Evolutionary conservation across 2,329 filamentous ascomycete genomes (phyloP).

Genomic region (Pyrenochaeta sp.): DNA sequence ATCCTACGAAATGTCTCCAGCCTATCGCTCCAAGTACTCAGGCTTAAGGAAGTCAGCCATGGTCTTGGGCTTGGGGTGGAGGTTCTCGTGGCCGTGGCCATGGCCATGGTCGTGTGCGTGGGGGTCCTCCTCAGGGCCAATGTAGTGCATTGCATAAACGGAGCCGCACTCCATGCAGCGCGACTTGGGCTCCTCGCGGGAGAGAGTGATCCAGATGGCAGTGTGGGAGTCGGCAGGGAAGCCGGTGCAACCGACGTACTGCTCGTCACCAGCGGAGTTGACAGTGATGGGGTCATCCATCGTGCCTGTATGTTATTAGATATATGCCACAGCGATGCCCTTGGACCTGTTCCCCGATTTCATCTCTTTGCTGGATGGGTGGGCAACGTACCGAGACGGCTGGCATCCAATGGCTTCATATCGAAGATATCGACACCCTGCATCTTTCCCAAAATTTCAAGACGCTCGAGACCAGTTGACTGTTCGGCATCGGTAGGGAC

Average conservation of each 20-base stretch:
- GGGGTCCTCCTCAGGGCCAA: slow-evolving; percentile 80
- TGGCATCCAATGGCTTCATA: slow-evolving; percentile 94
- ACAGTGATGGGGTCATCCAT: slow-evolving; percentile 86
- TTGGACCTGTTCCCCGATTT: background rate
- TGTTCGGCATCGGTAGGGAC: slow-evolving; percentile 95
- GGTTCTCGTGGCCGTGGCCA: slow-evolving; percentile 52
- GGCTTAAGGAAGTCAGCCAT: slow-evolving; percentile 96
- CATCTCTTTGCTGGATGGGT: background rate
- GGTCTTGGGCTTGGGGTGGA: slow-evolving; percentile 80
- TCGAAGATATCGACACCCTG: slow-evolving; percentile 98
- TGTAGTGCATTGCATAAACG: slow-evolving; percentile 97
- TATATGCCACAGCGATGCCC: slow-evolving; percentile 6
- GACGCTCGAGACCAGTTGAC: slow-evolving; percentile 94
- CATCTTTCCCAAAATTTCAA: slow-evolving; percentile 99
- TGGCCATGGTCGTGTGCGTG: slow-evolving; percentile 66
- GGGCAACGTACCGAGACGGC: slow-evolving; percentile 73
- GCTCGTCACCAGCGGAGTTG: slow-evolving; percentile 91
- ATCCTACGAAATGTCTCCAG: slow-evolving; percentile 18
- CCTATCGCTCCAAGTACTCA: slow-evolving; percentile 78
- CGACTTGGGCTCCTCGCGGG: slow-evolving; percentile 87
- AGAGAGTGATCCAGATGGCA: slow-evolving; percentile 88
- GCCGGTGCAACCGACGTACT: slow-evolving; percentile 96
- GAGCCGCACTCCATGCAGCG: slow-evolving; percentile 97
- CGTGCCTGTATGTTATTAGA: slow-evolving; percentile 67
- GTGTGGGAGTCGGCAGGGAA: slow-evolving; percentile 89